These are phyloP conservation scores for Pseudogymnoascus sp. DNA, from an alignment of 2,329 filamentous ascomycete genomes.

Conservation along the genomic window DNA sequence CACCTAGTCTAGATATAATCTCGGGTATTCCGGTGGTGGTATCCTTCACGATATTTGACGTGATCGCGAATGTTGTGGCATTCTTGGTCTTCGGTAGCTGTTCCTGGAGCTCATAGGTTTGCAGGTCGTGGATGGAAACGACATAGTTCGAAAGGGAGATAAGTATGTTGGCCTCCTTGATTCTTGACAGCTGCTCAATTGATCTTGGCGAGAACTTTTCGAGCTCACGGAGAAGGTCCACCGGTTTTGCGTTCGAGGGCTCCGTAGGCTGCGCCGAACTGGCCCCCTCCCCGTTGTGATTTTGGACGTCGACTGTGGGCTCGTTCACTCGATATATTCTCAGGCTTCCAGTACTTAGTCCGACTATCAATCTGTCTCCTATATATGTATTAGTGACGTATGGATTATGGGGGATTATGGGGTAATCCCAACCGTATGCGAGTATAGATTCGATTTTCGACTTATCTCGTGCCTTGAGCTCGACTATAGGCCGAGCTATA, in stretches of 20 bases:
- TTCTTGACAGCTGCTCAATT: conserved; percentile 87
- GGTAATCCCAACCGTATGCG: conserved; percentile 60
- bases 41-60: conserved; percentile 92
- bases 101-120: conserved; percentile 76
- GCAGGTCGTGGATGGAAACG: conserved; percentile 82
- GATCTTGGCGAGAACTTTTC: conserved; percentile 89
- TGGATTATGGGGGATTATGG: not conserved
- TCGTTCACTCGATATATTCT: conserved; percentile 91
- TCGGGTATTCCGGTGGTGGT: conserved; percentile 78
- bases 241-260: conserved; percentile 44
- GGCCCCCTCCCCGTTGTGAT: conserved; percentile 32
- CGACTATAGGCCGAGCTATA: conserved; percentile 90
- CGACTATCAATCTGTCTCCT: conserved; percentile 88
- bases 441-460: conserved; percentile 95
- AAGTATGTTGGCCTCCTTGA: conserved; percentile 89
- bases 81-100: conserved; percentile 77
- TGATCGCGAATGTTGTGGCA: conserved; percentile 83
- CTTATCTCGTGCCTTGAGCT: conserved; percentile 93
- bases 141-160: conserved; percentile 86
- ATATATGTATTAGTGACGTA: not conserved
- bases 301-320: conserved; percentile 34
- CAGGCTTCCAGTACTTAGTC: conserved; percentile 80
- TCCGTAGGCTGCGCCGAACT: conserved; percentile 22
- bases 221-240: conserved; percentile 81
- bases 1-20: conserved; percentile 84